A percentile compares a stretch with the other conserved stretches of the same genome.
Conservation (phyloP, 1,284 basidiomycete genomes). For the Puccinia sorghi region DNA sequence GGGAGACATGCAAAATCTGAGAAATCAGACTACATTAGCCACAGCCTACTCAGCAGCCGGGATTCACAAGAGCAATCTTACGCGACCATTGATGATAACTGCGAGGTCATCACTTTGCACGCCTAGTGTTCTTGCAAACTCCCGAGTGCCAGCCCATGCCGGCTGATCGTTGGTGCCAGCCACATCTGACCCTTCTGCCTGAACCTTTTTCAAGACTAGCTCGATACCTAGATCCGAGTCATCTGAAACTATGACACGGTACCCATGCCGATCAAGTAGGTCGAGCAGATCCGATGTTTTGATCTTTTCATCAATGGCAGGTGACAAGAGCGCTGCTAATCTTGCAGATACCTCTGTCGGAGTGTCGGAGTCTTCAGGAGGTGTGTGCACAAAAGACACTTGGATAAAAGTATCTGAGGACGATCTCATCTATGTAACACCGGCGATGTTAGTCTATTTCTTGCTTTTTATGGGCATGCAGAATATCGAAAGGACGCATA, state of each 20-base stretch:
- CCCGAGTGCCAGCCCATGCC: constrained; percentile 28
- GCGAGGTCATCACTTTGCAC: constrained; percentile 65
- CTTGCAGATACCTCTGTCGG: not conserved
- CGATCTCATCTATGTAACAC: constrained; percentile 49
- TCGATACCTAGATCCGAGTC: not conserved
- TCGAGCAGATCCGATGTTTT: constrained; percentile 3
- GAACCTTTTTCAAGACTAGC: not conserved
- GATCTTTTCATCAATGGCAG: not conserved
- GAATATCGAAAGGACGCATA: constrained; percentile 58
- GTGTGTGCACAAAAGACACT: constrained; percentile 60
- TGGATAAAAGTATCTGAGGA: constrained; percentile 54
- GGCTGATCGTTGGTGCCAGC: not conserved
- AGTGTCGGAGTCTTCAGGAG: constrained; percentile 48
- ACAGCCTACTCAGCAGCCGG: not conserved
- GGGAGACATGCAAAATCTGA: constrained; percentile 10
- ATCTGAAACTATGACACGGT: not conserved
- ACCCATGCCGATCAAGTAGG: constrained; percentile 5
- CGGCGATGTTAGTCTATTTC: not conserved
- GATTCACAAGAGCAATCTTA: constrained; percentile 58
- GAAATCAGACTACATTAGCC: not conserved
- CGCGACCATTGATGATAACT: constrained; percentile 77
- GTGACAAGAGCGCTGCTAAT: not conserved
- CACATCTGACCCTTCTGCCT: not conserved
- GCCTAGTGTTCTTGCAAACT: constrained; percentile 59
- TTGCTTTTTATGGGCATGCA: not conserved